Base-by-base conservation (phyloP, 1,284 basidiomycete species). In the Caloboletus inedulis region DNA sequence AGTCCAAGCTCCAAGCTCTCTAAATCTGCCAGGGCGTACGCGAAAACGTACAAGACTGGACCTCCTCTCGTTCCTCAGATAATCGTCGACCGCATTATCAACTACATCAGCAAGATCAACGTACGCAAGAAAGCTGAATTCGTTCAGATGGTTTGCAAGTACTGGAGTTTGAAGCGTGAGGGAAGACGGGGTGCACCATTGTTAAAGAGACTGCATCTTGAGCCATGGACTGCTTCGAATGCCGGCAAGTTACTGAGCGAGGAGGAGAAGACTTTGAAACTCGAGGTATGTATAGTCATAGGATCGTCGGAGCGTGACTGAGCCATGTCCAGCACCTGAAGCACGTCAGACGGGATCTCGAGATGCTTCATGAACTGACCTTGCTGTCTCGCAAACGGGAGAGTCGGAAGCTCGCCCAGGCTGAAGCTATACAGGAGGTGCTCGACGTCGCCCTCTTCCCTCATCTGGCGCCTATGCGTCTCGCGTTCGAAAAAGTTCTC, bases 81-180 rank as follows among this genome's bases (percentile, higher is more conserved):
- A 59, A 84, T 91, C 47, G 80, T 89, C 27, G 81, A 88, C 18
- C 82, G 87, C 10, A 85, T 99, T 37, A 62, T 87, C 30, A 79
- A 85, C 41, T 97, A 99, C 65, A 85, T 91, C 33, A 69, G 72
- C 44, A 89, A 85, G 60, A 75, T 97, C 43, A 77, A 71, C 33
- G 74, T 98, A 2, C 77, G 88, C 52, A 93, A 92, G 65, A 92
- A 91, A 65, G 67, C 73, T 3, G 86, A 89, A 31, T 90, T 96
- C 49, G 73, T 98, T 4, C 80, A 85, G 46, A 73, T 87, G 62
- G 77, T 96, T 33, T 95, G 91, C 61, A 82, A 86, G 60, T 99
- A 98, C 68, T 99, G 96, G 96, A 98, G 95, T 66, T 70, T 99
- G 69, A 98, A 99, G 72, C 77, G 96, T 6, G 95, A 99, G 69